A percentile compares a stretch with the other conserved stretches of the same genome.
These are phyloP conservation scores for Talaromyces proteolyticus DNA, from an alignment of 495 filamentous ascomycete genomes.

Conservation along the genomic window DNA sequence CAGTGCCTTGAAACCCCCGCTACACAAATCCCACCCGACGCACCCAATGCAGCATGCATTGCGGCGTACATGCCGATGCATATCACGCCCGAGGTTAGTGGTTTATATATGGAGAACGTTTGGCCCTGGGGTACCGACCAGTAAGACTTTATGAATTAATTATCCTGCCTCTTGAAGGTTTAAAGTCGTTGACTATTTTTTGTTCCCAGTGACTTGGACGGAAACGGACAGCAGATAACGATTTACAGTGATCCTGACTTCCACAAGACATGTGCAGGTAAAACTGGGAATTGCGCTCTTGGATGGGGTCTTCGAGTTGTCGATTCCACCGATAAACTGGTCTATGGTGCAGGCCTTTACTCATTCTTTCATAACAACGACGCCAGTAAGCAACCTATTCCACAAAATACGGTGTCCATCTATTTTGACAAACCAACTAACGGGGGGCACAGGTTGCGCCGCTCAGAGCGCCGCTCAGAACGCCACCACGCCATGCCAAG, in stretches of 20 bases:
- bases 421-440: no score
- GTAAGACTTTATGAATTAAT: constrained; percentile 86
- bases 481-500: background rate
- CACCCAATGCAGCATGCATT: constrained; percentile 54
- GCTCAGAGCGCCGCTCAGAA: background rate
- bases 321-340: constrained; percentile 58
- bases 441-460: no score
- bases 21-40: constrained; percentile 31
- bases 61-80: constrained; percentile 56
- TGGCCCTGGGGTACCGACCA: constrained; percentile 65
- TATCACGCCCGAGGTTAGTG: constrained; percentile 36
- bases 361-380: constrained; percentile 73
- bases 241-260: constrained; percentile 56
- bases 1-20: constrained; percentile 50
- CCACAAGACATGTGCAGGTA: constrained; percentile 78
- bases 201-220: constrained; percentile 20
- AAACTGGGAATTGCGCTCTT: constrained; percentile 92
- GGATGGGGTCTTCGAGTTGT: constrained; percentile 67
- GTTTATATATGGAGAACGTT: constrained; percentile 52
- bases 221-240: constrained; percentile 47
- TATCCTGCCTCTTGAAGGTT: no score
- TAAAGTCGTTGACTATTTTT: no score
- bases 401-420: no score
- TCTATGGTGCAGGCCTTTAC: constrained; percentile 78
- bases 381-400: background rate